Conservation (phyloP, 176 grass and related monocot genomes). For the Thalia dealbata region DNA sequence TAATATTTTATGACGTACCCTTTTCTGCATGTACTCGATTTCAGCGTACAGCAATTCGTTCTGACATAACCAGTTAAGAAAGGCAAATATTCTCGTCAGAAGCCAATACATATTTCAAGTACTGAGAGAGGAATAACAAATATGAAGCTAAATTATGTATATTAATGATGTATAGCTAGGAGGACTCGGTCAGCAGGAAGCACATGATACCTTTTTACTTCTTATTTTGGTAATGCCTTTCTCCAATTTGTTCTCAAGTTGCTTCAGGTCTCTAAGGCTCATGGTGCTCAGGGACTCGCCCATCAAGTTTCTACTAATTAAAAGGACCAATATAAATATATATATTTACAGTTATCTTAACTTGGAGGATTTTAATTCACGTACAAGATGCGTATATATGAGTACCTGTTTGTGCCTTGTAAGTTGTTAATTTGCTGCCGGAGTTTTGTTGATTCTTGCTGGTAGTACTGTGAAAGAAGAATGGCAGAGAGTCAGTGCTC, state of each 20-base stretch:
- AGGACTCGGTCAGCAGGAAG: too few relatives aligned
- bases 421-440: constrained; percentile 44
- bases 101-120: background rate
- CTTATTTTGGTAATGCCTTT: constrained; percentile 74
- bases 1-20: constrained; percentile 25
- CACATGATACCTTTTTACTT: constrained; percentile 49
- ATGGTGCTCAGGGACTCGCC: constrained; percentile 44
- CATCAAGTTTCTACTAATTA: constrained; percentile 34
- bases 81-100: background rate
- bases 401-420: constrained; percentile 70
- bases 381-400: background rate
- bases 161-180: too few relatives aligned
- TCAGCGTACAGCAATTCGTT: constrained; percentile 54
- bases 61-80: constrained; percentile 22
- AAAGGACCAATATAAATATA: too few relatives aligned
- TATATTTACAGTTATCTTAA: too few relatives aligned
- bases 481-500: background rate
- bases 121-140: background rate
- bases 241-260: constrained; percentile 58
- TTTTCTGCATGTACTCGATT: constrained; percentile 44
- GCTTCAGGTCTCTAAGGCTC: constrained; percentile 47
- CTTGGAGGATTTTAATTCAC: too few relatives aligned
- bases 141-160: too few relatives aligned
- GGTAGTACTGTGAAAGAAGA: constrained; percentile 54
- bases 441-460: constrained; percentile 71